These are phyloP conservation scores for Pachysandra terminalis DNA, from an alignment of 164 flowering plant species.

Conservation along the genomic window DNA sequence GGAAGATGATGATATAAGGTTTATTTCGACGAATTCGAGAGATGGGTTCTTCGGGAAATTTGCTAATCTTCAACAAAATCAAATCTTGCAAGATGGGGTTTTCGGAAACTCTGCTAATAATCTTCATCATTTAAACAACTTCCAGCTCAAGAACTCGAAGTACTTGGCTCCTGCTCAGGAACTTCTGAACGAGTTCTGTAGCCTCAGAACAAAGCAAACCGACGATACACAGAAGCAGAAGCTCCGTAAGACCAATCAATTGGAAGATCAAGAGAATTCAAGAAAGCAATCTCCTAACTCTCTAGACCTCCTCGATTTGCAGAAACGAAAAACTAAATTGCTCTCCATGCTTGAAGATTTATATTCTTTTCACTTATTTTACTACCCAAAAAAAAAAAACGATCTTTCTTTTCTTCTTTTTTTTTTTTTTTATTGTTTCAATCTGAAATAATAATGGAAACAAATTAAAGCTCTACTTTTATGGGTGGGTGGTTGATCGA, in stretches of 20 bases:
- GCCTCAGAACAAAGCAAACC: constrained; percentile 43
- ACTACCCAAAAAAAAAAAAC: too few relatives aligned
- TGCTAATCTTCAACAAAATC: constrained; percentile 16
- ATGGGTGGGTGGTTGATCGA: constrained; percentile 18
- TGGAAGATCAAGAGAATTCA: constrained; percentile 31
- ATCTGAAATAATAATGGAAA: background rate
- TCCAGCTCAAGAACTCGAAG: constrained; percentile 59
- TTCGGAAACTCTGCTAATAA: constrained; percentile 29
- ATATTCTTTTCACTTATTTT: constrained; percentile 1
- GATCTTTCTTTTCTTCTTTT: too few relatives aligned
- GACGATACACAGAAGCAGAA: constrained; percentile 28
- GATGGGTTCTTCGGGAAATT: constrained; percentile 30
- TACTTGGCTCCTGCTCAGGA: constrained; percentile 75
- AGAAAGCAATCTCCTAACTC: constrained; percentile 39
- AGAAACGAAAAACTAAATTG: constrained; percentile 75
- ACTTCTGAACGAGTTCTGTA: constrained; percentile 83
- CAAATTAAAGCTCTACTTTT: constrained; percentile 3
- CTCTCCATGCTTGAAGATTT: constrained; percentile 93
- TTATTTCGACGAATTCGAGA: constrained; percentile 17
- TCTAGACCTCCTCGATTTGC: constrained; percentile 66
- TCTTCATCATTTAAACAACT: constrained; percentile 17
- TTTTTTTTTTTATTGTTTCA: too few relatives aligned
- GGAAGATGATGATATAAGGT: constrained; percentile 15
- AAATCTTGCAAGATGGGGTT: constrained; percentile 28
- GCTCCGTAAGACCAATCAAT: constrained; percentile 25